These are phyloP conservation scores for Boletus insuetus DNA, from an alignment of 768 basidiomycete species.

Conservation along the genomic window DNA sequence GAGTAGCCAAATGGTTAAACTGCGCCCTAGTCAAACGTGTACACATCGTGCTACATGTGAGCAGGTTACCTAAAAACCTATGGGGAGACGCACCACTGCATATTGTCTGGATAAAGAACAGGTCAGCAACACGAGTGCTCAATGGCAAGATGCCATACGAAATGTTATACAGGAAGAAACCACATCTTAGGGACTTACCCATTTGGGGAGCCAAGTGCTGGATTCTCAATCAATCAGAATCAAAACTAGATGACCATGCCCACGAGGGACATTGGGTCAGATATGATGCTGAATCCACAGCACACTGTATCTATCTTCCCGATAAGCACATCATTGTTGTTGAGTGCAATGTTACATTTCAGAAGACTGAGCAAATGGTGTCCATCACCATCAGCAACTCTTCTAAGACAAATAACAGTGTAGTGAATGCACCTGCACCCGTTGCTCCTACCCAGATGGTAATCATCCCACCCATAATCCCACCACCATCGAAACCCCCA, in stretches of 20 bases:
- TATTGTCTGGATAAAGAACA: not conserved
- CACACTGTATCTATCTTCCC: constrained; percentile 33
- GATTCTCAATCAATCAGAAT: constrained; percentile 18
- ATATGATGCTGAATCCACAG: constrained; percentile 33
- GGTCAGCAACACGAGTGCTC: not conserved
- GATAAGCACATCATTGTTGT: constrained; percentile 4
- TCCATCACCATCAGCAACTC: too few relatives aligned
- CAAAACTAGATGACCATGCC: constrained; percentile 27
- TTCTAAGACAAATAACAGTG: too few relatives aligned
- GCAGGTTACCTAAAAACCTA: not conserved
- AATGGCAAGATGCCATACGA: constrained; percentile 10
- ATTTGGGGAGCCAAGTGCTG: constrained; percentile 23
- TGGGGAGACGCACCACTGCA: not conserved
- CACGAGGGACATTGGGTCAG: constrained; percentile 36
- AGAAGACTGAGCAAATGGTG: too few relatives aligned
- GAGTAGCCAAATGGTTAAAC: not conserved
- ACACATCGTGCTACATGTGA: not conserved
- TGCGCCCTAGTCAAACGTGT: not conserved
- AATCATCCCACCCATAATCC: too few relatives aligned
- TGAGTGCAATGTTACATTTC: not conserved
- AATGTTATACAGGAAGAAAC: constrained; percentile 17
- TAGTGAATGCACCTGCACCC: too few relatives aligned
- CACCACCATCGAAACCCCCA: too few relatives aligned
- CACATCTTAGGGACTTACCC: constrained; percentile 18
- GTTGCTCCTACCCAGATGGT: too few relatives aligned